phyloP scores from a whole-genome alignment of 2,329 filamentous ascomycete genomes.

The Botryotinia globosa region DNA sequence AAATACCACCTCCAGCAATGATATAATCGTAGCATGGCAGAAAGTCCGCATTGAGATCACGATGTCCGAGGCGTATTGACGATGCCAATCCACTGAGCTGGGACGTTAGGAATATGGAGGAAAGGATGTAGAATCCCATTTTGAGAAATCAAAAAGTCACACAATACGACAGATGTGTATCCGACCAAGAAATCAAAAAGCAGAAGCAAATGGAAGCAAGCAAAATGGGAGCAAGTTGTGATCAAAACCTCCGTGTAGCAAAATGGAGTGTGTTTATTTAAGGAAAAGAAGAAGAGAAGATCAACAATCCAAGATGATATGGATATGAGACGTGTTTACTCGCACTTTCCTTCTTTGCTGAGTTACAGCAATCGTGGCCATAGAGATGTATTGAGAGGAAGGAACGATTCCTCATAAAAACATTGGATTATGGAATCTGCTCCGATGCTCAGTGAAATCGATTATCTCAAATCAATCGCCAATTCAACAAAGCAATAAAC shows the following conservation, averaged over 20 bases:
- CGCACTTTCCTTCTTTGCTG: neutral
- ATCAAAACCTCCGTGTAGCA: conserved; percentile 17
- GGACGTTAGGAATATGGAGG: conserved; percentile 4
- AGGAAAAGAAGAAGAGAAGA: neutral
- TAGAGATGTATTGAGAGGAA: neutral
- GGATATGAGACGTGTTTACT: neutral
- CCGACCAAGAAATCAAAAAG: conserved; percentile 1
- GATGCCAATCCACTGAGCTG: conserved; percentile 10
- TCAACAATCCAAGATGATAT: neutral
- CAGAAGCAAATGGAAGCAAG: conserved; percentile 10
- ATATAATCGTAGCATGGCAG: conserved; percentile 41
- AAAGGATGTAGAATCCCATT: conserved; percentile 7
- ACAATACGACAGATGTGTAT: conserved; percentile 10
- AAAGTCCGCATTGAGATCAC: conserved; percentile 29
- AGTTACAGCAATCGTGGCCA: neutral
- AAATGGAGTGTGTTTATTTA: conserved; percentile 9
- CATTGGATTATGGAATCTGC: neutral
- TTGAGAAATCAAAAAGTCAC: conserved; percentile 13
- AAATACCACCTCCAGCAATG: conserved; percentile 47
- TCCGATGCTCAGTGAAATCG: neutral
- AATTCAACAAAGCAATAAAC: neutral
- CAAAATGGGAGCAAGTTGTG: conserved; percentile 20
- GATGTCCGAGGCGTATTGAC: conserved; percentile 25
- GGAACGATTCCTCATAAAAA: neutral
- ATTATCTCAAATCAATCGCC: no score